phyloP scores from a whole-genome alignment of 768 basidiomycete genomes.

The Trametes sanguinea region DNA sequence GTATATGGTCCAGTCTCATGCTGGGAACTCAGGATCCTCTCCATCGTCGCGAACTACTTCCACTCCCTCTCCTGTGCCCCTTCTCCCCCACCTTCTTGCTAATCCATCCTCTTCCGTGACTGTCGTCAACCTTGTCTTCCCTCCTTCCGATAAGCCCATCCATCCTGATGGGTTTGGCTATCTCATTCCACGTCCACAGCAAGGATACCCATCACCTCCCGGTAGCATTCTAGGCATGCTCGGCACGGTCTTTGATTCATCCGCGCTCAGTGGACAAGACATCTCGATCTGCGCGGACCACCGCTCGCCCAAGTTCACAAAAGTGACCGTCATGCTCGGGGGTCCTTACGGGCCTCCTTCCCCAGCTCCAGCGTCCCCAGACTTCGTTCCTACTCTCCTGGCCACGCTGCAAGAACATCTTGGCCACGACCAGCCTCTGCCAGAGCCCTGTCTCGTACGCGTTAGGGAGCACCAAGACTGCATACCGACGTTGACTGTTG shows the following conservation, averaged over 20 bases:
- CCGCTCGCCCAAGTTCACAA: slow-evolving; percentile 48
- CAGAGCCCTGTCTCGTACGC: slow-evolving; percentile 55
- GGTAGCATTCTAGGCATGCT: slow-evolving; percentile 51
- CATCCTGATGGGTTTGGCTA: slow-evolving; percentile 93
- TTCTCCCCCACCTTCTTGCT: slow-evolving; percentile 64
- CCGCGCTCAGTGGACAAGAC: slow-evolving; percentile 66
- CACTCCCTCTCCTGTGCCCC: slow-evolving; percentile 2
- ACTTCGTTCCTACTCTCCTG: slow-evolving; percentile 32
- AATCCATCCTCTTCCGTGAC: slow-evolving; percentile 80
- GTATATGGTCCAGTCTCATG: neutral
- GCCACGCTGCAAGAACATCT: slow-evolving; percentile 30
- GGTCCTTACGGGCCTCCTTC: slow-evolving; percentile 56
- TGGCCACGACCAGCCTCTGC: slow-evolving; percentile 33
- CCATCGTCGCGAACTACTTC: neutral
- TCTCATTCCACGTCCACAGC: slow-evolving; percentile 78
- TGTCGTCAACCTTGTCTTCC: slow-evolving; percentile 89
- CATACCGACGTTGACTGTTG: slow-evolving; percentile 77
- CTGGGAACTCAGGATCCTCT: neutral
- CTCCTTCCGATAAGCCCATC: slow-evolving; percentile 45
- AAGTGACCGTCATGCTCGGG: slow-evolving; percentile 89
- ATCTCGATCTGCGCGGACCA: slow-evolving; percentile 25
- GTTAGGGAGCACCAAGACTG: slow-evolving; percentile 61
- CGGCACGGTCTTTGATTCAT: slow-evolving; percentile 90
- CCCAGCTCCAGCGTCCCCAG: slow-evolving; percentile 46
- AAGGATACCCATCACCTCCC: slow-evolving; percentile 44